A percentile compares a stretch with the other conserved stretches of the same genome.
phyloP scores from a whole-genome alignment of 306 rosid species.

The Fagus sylvatica region DNA sequence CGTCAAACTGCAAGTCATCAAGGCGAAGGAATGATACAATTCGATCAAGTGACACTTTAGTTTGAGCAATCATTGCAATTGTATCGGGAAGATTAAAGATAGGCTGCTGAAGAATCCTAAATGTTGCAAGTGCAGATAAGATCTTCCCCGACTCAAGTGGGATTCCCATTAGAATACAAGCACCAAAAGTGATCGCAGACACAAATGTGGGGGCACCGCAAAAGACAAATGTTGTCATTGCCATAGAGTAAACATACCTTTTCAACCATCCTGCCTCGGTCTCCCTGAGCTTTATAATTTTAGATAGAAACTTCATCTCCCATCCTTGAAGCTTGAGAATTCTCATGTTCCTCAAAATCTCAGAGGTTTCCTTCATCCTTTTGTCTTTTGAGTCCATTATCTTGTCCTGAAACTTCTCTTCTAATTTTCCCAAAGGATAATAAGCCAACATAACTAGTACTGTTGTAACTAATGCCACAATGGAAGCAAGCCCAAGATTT shows the following conservation, averaged over 20 bases:
- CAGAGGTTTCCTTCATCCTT: conserved; percentile 58
- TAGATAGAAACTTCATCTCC: conserved; percentile 62
- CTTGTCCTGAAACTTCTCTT: conserved; percentile 46
- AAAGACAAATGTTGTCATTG: conserved; percentile 41
- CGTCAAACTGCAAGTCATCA: conserved; percentile 40
- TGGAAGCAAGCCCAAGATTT: conserved; percentile 51
- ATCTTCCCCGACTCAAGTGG: conserved; percentile 61
- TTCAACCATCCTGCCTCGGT: conserved; percentile 47
- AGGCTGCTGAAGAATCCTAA: conserved; percentile 48
- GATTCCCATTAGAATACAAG: conserved; percentile 45
- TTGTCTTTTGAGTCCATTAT: conserved; percentile 59
- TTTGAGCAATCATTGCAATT: conserved; percentile 46
- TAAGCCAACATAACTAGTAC: conserved; percentile 46
- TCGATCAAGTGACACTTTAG: conserved; percentile 57
- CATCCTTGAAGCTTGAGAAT: conserved; percentile 69
- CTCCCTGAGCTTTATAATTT: conserved; percentile 38
- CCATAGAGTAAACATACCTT: conserved; percentile 35
- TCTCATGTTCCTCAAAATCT: conserved; percentile 58
- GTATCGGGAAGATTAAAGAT: conserved; percentile 44
- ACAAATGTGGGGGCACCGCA: conserved; percentile 55
- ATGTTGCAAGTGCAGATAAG: conserved; percentile 57
- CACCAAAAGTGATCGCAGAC: conserved; percentile 47
- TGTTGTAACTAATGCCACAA: conserved; percentile 45
- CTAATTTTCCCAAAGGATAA: conserved; percentile 49
- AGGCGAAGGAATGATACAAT: conserved; percentile 49